A percentile compares a stretch with the other conserved stretches of the same genome.
phyloP scores from a whole-genome alignment of 495 filamentous ascomycete species.

The Aspergillus steynii region DNA sequence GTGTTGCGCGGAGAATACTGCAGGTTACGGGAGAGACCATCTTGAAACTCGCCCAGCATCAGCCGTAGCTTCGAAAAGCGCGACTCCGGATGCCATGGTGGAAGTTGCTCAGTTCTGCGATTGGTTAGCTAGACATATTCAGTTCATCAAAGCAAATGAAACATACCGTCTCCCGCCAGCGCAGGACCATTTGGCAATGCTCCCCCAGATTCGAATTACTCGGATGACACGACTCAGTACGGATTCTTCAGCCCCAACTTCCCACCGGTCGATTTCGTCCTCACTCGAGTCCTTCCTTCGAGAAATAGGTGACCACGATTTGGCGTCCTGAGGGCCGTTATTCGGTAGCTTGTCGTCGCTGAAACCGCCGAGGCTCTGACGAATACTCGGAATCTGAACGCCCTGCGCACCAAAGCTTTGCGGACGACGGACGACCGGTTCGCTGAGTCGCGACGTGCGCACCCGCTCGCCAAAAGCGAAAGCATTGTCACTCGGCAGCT shows the following conservation, averaged over 20 bases:
- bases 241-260: conserved; percentile 63
- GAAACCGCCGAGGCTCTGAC: conserved; percentile 44
- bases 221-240: conserved; percentile 75
- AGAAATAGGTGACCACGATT: conserved; percentile 48
- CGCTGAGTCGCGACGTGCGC: conserved; percentile 44
- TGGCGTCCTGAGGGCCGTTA: conserved; percentile 36
- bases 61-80: conserved; percentile 60
- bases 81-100: conserved; percentile 66
- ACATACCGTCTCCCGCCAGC: conserved; percentile 63
- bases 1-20: conserved; percentile 73
- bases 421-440: conserved; percentile 39
- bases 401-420: conserved; percentile 45
- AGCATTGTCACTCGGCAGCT: conserved; percentile 50
- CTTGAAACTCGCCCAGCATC: conserved; percentile 66
- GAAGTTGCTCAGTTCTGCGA: conserved; percentile 46
- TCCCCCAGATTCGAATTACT: conserved; percentile 76
- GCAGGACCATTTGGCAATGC: conserved; percentile 74
- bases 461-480: conserved; percentile 52
- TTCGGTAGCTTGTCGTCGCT: conserved; percentile 39
- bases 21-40: conserved; percentile 65
- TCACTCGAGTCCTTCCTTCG: conserved; percentile 66
- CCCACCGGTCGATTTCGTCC: conserved; percentile 62
- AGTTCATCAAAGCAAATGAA: background rate
- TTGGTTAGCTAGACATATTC: conserved; percentile 1
- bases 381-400: conserved; percentile 48